A percentile compares a stretch with the other conserved stretches of the same genome.
Evolutionary conservation across 2,329 filamentous ascomycete genomes (phyloP).

Genomic region (Talaromyces pinophilus): DNA sequence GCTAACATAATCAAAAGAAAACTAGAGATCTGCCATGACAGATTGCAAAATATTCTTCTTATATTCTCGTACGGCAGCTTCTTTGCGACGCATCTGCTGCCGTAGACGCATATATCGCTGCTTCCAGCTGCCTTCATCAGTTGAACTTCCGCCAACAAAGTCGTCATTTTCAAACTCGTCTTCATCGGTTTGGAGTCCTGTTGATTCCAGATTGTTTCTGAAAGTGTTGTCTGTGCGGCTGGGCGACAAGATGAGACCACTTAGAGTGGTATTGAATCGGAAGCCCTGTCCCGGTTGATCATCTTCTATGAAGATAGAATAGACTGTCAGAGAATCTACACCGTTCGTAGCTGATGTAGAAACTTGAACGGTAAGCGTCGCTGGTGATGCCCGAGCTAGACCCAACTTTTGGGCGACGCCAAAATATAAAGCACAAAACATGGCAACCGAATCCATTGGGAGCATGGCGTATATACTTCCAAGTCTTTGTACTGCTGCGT

Average conservation of each 20-base stretch:
- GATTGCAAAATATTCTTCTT: constrained; percentile 47
- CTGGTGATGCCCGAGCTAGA: constrained; percentile 29
- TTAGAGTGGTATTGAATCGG: constrained; percentile 18
- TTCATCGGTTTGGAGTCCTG: constrained; percentile 11
- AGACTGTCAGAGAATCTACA: constrained; percentile 4
- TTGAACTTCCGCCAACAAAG: constrained; percentile 9
- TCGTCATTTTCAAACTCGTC: constrained; percentile 23
- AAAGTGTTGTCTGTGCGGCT: not conserved
- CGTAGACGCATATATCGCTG: constrained; percentile 42
- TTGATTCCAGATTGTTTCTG: constrained; percentile 4
- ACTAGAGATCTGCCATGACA: constrained; percentile 45
- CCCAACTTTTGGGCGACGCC: constrained; percentile 42
- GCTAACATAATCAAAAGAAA: constrained; percentile 10
- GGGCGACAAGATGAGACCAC: constrained; percentile 11
- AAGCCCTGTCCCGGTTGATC: constrained; percentile 13
- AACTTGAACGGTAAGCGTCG: constrained; percentile 33
- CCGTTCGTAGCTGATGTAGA: constrained; percentile 20
- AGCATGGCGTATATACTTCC: constrained; percentile 34
- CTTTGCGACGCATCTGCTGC: constrained; percentile 42
- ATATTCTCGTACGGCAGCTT: constrained; percentile 41
- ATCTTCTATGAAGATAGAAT: constrained; percentile 18
- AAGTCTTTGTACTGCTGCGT: constrained; percentile 35
- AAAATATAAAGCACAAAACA: constrained; percentile 39
- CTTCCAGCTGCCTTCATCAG: constrained; percentile 39
- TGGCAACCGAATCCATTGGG: constrained; percentile 28